Percentiles rank a stretch among this genome's conserved stretches.
These are phyloP conservation scores for Magnaporthiopsis rhizophila DNA, from an alignment of 2,329 filamentous ascomycete species.

Conservation along the genomic window DNA sequence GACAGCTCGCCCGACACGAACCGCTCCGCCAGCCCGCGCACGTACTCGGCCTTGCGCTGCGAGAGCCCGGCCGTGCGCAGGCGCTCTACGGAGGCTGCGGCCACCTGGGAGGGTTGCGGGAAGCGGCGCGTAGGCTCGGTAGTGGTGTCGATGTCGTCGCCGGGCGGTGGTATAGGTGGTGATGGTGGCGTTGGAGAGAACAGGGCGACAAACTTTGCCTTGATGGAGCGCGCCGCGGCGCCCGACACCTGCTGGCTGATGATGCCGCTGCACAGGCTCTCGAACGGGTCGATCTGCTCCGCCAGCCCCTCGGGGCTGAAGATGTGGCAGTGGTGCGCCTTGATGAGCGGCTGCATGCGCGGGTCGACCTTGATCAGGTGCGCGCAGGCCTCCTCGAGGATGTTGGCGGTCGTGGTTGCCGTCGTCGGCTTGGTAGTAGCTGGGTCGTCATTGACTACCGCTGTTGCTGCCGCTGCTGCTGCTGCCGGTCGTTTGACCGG, in stretches of 20 bases:
- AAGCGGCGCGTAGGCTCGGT: constrained; percentile 36
- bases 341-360: constrained; percentile 63
- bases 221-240: constrained; percentile 83
- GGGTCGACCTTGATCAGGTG: constrained; percentile 68
- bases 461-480: constrained; percentile 25
- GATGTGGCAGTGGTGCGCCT: constrained; percentile 65
- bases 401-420: constrained; percentile 54
- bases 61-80: constrained; percentile 83
- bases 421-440: constrained; percentile 27
- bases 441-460: too few relatives aligned
- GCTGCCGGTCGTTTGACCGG: constrained; percentile 31
- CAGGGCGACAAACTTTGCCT: constrained; percentile 70
- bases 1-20: constrained; percentile 70
- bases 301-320: constrained; percentile 78
- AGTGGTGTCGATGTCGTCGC: not conserved
- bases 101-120: constrained; percentile 69
- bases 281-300: constrained; percentile 83
- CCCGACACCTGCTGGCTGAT: constrained; percentile 96
- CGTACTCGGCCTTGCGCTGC: constrained; percentile 92
- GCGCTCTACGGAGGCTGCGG: constrained; percentile 49
- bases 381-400: constrained; percentile 67
- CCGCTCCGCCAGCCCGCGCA: constrained; percentile 75
- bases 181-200: constrained; percentile 38
- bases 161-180: not conserved
- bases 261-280: constrained; percentile 74